Evolutionary conservation across 2,329 filamentous ascomycete genomes (phyloP), one percentile per base, ranked within the genome.

Genomic region (Alternaria dauci): DNA sequence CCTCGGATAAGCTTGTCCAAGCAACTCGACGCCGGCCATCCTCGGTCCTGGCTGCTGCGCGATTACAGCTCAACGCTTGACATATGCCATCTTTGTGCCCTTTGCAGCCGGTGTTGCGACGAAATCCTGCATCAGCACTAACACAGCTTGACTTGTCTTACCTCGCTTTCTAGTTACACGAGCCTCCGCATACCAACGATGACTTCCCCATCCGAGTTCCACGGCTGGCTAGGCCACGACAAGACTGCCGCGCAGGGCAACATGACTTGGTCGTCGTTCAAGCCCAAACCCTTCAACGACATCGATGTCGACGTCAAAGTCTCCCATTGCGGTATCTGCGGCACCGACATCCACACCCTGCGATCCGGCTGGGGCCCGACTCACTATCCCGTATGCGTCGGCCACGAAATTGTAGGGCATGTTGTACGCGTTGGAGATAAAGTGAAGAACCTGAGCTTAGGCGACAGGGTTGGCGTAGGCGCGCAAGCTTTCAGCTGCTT

Each of bases 401-500:
- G 80, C 14, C 80, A 81, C 63, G 80, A 81, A 59, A 81, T 81
- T 46, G 71, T 81, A 41, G 80, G 80, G 7, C 70, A 71, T 28
- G 70, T 79, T 34, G 74, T 78, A 5, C 74, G 76, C n/a, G 64
- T 78, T 2, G 80, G 79, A 12, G 66, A 56, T 28, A 67, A 62
- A 61, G 66, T 82, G 12, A 79, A 76, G 20, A 72, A 79, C 26
- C 82, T 91, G 76, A 81, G 85, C 52, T 70, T 89, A 32, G 89
- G 89, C 44, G 87, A 90, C 71, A 83, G 88, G 7, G 83, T 82
- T 11, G 85, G 85, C 46, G 83, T 85, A 20, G 85, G 84, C 48
- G 81, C 80, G 44, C 81, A 82, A 60, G 81, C 79, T n/a, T 81
- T 76, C 28, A 82, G 78, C 53, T 86, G 85, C 71, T 78, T 84